Conservation (phyloP, 208 protist species). For the Novymonas esmeraldas region DNA sequence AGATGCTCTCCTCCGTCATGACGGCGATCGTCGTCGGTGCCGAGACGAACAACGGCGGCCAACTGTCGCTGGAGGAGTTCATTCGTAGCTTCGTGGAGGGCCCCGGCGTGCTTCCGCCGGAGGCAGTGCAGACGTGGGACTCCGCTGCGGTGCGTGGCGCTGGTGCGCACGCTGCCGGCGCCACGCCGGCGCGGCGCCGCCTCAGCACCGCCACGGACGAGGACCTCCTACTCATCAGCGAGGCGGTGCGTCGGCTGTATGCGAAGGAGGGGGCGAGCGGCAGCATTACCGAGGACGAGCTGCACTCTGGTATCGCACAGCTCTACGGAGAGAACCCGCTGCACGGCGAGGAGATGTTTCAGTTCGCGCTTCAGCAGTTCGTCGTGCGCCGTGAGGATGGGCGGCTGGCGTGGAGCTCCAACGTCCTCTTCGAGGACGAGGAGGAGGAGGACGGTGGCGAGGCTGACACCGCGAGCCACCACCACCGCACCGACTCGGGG, state of each 20-base stretch:
- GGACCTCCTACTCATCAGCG: constrained; percentile 49
- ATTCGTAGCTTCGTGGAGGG: constrained; percentile 65
- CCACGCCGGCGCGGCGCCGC: background rate
- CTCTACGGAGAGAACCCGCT: constrained; percentile 40
- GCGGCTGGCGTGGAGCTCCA: constrained; percentile 23
- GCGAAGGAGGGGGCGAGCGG: constrained; percentile 35
- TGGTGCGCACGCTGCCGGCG: background rate
- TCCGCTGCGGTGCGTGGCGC: background rate
- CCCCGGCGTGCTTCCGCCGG: constrained; percentile 28
- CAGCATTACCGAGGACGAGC: constrained; percentile 38
- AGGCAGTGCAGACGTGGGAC: constrained; percentile 18
- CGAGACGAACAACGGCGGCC: constrained; percentile 39
- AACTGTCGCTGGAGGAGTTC: constrained; percentile 71
- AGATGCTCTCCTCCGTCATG: constrained; percentile 63
- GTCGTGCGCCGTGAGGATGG: constrained; percentile 17
- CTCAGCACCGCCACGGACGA: constrained; percentile 34
- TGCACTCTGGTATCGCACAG: constrained; percentile 37
- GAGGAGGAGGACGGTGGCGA: constrained; percentile 8
- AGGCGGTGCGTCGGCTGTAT: constrained; percentile 47
- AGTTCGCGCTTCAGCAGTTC: constrained; percentile 44
- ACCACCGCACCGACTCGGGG: background rate
- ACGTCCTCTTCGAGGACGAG: constrained; percentile 25
- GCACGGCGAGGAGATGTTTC: constrained; percentile 51
- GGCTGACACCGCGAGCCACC: background rate
- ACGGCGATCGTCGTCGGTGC: constrained; percentile 63